phyloP scores from a whole-genome alignment of 768 basidiomycete genomes.

The Boletus vinaceobasis region DNA sequence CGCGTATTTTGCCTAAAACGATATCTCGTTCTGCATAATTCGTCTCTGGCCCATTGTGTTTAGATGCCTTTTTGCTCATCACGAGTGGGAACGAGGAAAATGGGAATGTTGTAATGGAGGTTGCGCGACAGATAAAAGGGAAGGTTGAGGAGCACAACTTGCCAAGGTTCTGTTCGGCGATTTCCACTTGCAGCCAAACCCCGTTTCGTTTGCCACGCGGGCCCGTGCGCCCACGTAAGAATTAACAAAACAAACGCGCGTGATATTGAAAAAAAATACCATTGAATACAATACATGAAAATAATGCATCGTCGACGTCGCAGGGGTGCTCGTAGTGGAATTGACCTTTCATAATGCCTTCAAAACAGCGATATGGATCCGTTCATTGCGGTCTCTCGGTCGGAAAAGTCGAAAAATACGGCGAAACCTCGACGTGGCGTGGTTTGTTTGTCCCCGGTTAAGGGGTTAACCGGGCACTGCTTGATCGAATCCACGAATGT shows the following conservation, averaged over 20 bases:
- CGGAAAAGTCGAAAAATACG: constrained; percentile 11
- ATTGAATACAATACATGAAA: constrained; percentile 29
- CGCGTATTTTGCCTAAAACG: constrained; percentile 90
- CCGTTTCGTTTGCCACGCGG: constrained; percentile 39
- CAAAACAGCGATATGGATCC: constrained; percentile 4
- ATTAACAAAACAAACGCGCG: constrained; percentile 33
- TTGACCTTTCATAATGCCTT: constrained; percentile 10
- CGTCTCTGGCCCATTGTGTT: constrained; percentile 38
- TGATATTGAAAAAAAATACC: constrained; percentile 32
- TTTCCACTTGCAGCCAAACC: constrained; percentile 38
- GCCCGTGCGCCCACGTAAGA: constrained; percentile 39
- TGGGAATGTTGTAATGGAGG: constrained; percentile 18
- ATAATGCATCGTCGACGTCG: constrained; percentile 21
- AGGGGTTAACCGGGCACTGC: constrained; percentile 23
- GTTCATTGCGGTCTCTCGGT: background rate
- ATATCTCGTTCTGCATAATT: constrained; percentile 74
- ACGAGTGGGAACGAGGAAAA: constrained; percentile 12
- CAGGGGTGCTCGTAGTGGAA: constrained; percentile 17
- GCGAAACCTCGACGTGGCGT: constrained; percentile 13
- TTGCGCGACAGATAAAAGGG: constrained; percentile 38
- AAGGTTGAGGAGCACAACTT: constrained; percentile 40
- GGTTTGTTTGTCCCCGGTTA: constrained; percentile 33
- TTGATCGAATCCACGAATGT: constrained; percentile 21
- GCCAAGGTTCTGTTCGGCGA: constrained; percentile 36
- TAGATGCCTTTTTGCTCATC: constrained; percentile 54